Conservation (phyloP, 208 protist species). For the Sergeia podlipaevii region DNA sequence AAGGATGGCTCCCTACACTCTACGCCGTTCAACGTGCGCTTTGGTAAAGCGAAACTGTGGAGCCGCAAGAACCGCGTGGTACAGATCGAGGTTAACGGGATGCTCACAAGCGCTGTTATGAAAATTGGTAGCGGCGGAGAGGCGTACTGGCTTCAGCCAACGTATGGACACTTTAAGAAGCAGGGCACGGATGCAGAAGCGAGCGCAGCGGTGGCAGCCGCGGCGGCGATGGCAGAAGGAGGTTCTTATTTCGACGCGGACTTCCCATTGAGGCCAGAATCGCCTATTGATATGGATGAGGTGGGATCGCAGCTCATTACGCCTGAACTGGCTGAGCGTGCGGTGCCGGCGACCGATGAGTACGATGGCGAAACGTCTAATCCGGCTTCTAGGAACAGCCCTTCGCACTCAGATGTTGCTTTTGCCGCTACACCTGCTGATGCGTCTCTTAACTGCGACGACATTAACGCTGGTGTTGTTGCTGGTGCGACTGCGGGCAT, state of each 20-base stretch:
- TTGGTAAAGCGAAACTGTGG: slow-evolving; percentile 94
- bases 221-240: background rate
- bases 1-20: slow-evolving; percentile 90
- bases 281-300: slow-evolving; percentile 12
- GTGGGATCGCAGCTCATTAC: background rate
- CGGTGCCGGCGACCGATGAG: background rate
- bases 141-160: slow-evolving; percentile 91
- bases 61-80: slow-evolving; percentile 90
- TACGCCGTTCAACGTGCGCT: slow-evolving; percentile 97
- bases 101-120: slow-evolving; percentile 89
- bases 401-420: background rate
- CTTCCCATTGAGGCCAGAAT: slow-evolving; percentile 24
- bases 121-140: slow-evolving; percentile 94
- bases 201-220: background rate
- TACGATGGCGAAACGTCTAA: too few species aligned
- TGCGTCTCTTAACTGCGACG: too few species aligned
- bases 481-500: too few species aligned
- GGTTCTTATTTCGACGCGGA: slow-evolving; percentile 1
- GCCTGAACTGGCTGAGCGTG: background rate
- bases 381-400: background rate
- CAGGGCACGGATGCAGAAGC: background rate
- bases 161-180: slow-evolving; percentile 18
- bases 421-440: background rate
- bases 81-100: slow-evolving; percentile 93
- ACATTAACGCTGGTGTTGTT: too few species aligned